Evolutionary conservation across 768 basidiomycete genomes (phyloP).

Genomic region (Rhodotorula kratochvilovae): DNA sequence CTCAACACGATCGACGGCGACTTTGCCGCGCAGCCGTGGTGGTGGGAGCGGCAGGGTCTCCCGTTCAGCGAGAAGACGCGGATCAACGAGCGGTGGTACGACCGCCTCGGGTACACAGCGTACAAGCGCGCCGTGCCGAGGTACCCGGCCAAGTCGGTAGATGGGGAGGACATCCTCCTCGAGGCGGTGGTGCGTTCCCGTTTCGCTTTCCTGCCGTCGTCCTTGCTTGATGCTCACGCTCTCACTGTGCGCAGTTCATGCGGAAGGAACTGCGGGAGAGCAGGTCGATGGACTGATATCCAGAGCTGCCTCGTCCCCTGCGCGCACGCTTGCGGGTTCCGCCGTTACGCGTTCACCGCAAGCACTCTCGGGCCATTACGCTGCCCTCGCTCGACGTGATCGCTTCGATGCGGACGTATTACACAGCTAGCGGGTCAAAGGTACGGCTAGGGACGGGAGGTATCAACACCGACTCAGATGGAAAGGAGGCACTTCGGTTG

Average conservation of each 20-base stretch:
- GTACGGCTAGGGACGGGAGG: no score
- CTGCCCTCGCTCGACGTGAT: no score
- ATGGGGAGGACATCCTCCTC: neutral
- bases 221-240: neutral
- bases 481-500: no score
- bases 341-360: no score
- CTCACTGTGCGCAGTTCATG: neutral
- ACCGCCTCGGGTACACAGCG: constrained; percentile 13
- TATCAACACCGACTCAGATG: no score
- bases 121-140: constrained; percentile 13
- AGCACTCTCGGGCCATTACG: no score
- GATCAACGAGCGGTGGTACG: constrained; percentile 29
- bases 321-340: no score
- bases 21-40: neutral
- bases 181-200: constrained; percentile 24
- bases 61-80: neutral
- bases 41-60: constrained; percentile 14
- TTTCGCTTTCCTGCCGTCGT: no score
- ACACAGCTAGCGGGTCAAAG: no score
- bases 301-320: no score
- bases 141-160: neutral
- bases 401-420: no score
- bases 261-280: neutral
- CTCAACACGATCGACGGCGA: constrained; percentile 28
- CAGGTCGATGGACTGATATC: neutral